phyloP scores from a whole-genome alignment of 2,329 filamentous ascomycete species.

The Arachnopeziza araneosa region DNA sequence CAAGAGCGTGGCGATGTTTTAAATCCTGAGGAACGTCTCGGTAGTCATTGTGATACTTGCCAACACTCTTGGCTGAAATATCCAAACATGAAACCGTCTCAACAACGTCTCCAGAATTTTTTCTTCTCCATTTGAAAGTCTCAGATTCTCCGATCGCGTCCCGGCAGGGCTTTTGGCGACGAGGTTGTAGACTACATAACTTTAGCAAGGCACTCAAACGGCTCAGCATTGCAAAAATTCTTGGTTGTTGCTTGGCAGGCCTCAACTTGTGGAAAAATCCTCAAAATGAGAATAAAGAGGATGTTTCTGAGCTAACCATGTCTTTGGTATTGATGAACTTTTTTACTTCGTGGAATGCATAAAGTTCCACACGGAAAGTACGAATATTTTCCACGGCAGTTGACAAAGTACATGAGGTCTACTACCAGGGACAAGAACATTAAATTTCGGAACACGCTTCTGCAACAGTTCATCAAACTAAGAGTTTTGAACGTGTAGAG shows the following conservation, averaged over 20 bases:
- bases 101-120: constrained; percentile 4
- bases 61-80: constrained; percentile 12
- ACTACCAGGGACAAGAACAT: no score
- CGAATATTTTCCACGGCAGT: no score
- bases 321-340: no score
- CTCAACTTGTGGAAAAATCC: no score
- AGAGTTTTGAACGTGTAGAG: no score
- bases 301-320: no score
- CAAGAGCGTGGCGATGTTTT: constrained; percentile 19
- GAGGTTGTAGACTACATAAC: neutral
- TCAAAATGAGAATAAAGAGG: no score
- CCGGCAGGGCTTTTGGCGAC: neutral
- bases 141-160: neutral
- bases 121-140: neutral
- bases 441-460: no score
- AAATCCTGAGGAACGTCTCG: constrained; percentile 9
- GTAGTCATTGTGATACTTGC: constrained; percentile 17
- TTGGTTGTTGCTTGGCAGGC: neutral
- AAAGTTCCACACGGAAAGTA: no score
- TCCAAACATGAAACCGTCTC: constrained; percentile 4
- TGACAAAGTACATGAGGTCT: no score
- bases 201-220: constrained; percentile 1
- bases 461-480: no score
- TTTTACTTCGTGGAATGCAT: no score
- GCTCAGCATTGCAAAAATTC: constrained; percentile 2